Conservation (phyloP, 2,329 filamentous ascomycete genomes). For the Beauveria brongniartii region DNA sequence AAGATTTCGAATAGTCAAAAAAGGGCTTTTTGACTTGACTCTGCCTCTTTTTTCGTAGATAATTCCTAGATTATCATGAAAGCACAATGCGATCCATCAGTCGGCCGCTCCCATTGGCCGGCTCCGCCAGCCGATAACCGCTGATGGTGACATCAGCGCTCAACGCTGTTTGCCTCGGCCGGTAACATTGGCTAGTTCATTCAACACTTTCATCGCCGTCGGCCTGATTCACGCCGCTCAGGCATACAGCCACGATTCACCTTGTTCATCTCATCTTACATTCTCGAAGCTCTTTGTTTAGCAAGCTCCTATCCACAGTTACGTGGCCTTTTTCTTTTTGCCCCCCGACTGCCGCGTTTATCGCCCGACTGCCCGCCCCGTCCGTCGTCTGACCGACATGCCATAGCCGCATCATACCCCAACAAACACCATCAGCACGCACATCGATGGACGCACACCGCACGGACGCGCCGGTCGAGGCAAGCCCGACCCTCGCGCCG, state of each 20-base stretch:
- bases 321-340: not conserved
- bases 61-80: not conserved
- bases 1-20: too few relatives aligned
- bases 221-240: not conserved
- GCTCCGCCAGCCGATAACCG: not conserved
- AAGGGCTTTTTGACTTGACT: too few relatives aligned
- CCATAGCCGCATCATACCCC: not conserved
- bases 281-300: not conserved
- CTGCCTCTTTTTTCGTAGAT: not conserved
- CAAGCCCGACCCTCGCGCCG: slow-evolving; percentile 10
- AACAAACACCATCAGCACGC: not conserved
- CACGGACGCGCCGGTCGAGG: not conserved
- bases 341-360: not conserved
- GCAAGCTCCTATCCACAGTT: not conserved
- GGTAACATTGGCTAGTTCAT: not conserved
- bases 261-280: not conserved
- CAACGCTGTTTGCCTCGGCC: slow-evolving; percentile 3
- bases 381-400: not conserved
- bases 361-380: not conserved
- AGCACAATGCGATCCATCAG: not conserved
- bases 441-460: not conserved
- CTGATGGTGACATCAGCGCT: slow-evolving; percentile 1
- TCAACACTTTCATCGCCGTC: not conserved
- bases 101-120: not conserved
- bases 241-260: not conserved